phyloP scores from a whole-genome alignment of 2,329 filamentous ascomycete species.

The Fusarium sp. region DNA sequence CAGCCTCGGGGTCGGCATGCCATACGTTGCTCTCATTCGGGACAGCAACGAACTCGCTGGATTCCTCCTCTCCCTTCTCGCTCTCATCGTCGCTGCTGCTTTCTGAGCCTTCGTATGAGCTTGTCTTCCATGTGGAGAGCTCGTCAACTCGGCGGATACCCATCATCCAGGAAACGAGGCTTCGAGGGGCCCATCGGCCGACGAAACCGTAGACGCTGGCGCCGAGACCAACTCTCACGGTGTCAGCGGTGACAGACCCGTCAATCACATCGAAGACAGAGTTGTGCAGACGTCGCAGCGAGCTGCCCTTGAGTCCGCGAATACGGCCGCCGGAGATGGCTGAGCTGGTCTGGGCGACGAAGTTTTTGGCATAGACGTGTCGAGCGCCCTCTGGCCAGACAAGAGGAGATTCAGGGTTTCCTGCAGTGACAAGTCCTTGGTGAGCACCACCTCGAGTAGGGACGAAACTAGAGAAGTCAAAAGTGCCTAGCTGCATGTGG shows the following conservation, averaged over 20 bases:
- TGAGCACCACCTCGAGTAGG: constrained; percentile 56
- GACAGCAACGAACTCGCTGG: constrained; percentile 66
- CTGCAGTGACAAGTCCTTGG: constrained; percentile 57
- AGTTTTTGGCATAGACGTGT: constrained; percentile 73
- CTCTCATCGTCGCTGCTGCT: constrained; percentile 54
- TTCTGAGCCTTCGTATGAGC: constrained; percentile 55
- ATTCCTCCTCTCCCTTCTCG: constrained; percentile 46
- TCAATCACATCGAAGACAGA: constrained; percentile 91
- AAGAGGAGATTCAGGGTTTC: constrained; percentile 62
- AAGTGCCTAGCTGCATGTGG: constrained; percentile 90
- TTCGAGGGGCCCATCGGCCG: constrained; percentile 81
- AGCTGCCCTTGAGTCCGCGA: constrained; percentile 74
- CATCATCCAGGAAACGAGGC: constrained; percentile 94
- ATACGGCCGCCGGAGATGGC: constrained; percentile 68
- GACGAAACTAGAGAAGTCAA: constrained; percentile 81
- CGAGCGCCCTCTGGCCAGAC: constrained; percentile 74
- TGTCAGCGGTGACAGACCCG: constrained; percentile 68
- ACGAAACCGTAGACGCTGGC: constrained; percentile 87
- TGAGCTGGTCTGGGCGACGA: constrained; percentile 66
- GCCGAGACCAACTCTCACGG: constrained; percentile 86
- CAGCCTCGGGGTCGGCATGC: constrained; percentile 58
- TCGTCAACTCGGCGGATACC: constrained; percentile 75
- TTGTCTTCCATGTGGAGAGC: constrained; percentile 66
- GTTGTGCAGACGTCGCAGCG: constrained; percentile 83
- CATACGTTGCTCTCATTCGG: constrained; percentile 57